Percentiles rank a stretch among this genome's conserved stretches.
These are phyloP conservation scores for Populus trichocarpa DNA, from an alignment of 441 rosid genomes.

Conservation along the genomic window DNA sequence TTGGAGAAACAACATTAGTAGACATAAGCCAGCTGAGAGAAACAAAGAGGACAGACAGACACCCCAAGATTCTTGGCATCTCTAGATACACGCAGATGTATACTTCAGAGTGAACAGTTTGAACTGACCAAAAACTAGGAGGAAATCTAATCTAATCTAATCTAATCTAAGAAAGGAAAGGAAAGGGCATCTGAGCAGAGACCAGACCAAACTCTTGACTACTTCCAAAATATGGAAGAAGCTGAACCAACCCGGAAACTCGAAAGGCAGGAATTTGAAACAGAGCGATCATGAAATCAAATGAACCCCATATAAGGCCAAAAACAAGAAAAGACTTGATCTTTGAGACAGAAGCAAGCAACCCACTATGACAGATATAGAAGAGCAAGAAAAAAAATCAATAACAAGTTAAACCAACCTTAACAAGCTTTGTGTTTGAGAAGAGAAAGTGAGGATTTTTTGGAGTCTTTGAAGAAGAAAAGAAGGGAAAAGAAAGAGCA, in stretches of 20 bases:
- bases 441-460: background rate
- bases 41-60: background rate
- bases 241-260: slow-evolving; percentile 1
- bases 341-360: background rate
- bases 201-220: background rate
- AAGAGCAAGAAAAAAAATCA: background rate
- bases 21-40: background rate
- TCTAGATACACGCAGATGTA: background rate
- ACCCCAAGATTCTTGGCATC: background rate
- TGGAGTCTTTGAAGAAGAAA: background rate
- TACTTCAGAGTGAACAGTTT: slow-evolving; percentile 9
- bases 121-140: slow-evolving; percentile 3
- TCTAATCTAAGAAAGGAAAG: background rate
- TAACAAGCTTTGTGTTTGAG: background rate
- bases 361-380: background rate
- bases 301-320: background rate
- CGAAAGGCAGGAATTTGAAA: background rate
- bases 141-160: background rate
- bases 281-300: slow-evolving; percentile 17
- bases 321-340: background rate
- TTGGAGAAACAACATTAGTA: background rate
- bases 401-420: background rate
- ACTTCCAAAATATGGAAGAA: background rate
- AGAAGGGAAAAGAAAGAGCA: slow-evolving; percentile 2
- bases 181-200: slow-evolving; percentile 6